Conservation (phyloP, 2,329 filamentous ascomycete species). For the Ceratocystis diversiconidia region DNA sequence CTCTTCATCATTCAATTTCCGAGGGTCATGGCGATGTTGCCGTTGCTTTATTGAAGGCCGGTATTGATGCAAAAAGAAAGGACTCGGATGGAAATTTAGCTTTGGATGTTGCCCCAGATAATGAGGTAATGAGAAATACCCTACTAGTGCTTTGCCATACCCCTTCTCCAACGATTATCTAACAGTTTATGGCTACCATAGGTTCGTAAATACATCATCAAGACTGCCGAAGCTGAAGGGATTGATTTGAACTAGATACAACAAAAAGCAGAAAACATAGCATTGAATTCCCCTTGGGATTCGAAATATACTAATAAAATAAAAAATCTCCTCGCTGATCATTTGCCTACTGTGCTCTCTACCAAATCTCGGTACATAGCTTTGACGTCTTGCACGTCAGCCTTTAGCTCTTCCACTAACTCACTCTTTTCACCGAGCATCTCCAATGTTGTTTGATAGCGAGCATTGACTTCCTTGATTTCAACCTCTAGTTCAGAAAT, state of each 20-base stretch:
- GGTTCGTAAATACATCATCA: conserved; percentile 63
- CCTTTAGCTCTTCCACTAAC: conserved; percentile 74
- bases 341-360: conserved; percentile 51
- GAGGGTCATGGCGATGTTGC: conserved; percentile 75
- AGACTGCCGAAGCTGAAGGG: conserved; percentile 70
- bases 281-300: background rate
- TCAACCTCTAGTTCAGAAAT: conserved; percentile 53
- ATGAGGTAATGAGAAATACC: conserved; percentile 43
- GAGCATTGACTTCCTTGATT: conserved; percentile 52
- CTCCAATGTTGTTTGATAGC: conserved; percentile 85
- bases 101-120: conserved; percentile 73
- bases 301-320: background rate
- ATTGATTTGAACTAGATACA: conserved; percentile 42
- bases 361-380: conserved; percentile 90
- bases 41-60: conserved; percentile 65
- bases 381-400: conserved; percentile 86
- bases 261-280: background rate
- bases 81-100: conserved; percentile 57
- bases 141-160: background rate
- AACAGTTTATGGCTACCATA: conserved; percentile 24
- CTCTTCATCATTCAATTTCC: conserved; percentile 74
- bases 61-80: conserved; percentile 67
- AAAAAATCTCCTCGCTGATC: background rate
- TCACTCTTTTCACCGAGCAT: conserved; percentile 97
- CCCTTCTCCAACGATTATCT: background rate